These are phyloP conservation scores for Candida awuae DNA, from an alignment of 805 yeast genomes.

Conservation along the genomic window DNA sequence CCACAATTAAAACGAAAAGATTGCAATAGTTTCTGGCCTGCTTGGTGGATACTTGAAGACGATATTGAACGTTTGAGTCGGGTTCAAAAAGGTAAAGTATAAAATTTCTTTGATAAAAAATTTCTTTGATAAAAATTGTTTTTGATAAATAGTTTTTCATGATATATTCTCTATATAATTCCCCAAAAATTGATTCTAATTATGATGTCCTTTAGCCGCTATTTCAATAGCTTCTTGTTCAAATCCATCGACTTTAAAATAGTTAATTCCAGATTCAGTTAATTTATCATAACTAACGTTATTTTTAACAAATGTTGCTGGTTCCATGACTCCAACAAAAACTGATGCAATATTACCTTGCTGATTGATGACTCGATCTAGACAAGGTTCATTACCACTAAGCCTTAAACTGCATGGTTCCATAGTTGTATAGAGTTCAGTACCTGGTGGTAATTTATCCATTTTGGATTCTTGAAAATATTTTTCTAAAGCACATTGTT, in stretches of 20 bases:
- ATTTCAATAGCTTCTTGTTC: constrained; percentile 60
- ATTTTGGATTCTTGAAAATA: constrained; percentile 37
- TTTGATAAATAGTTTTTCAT: not conserved
- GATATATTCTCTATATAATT: not conserved
- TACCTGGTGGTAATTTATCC: constrained; percentile 55
- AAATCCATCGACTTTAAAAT: constrained; percentile 75
- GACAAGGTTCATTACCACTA: constrained; percentile 87
- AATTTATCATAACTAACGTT: constrained; percentile 58
- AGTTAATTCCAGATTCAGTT: constrained; percentile 51
- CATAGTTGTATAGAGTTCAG: constrained; percentile 89
- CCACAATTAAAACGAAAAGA: constrained; percentile 39
- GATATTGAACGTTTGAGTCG: constrained; percentile 46
- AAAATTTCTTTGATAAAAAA: not conserved
- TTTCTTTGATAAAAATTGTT: not conserved
- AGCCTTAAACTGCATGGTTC: constrained; percentile 89
- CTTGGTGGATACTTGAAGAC: constrained; percentile 52
- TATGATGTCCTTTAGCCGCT: constrained; percentile 64
- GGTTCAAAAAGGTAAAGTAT: constrained; percentile 17
- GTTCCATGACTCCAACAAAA: constrained; percentile 89
- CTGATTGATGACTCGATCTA: constrained; percentile 54
- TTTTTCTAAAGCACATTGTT: constrained; percentile 85
- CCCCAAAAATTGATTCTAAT: no score
- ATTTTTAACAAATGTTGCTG: constrained; percentile 75
- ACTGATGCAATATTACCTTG: constrained; percentile 40
- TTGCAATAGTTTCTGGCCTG: constrained; percentile 34